Percentiles rank a stretch among this genome's conserved stretches.
phyloP scores from a whole-genome alignment of 1,139 yeast genomes.

The Ashbya aceris region DNA sequence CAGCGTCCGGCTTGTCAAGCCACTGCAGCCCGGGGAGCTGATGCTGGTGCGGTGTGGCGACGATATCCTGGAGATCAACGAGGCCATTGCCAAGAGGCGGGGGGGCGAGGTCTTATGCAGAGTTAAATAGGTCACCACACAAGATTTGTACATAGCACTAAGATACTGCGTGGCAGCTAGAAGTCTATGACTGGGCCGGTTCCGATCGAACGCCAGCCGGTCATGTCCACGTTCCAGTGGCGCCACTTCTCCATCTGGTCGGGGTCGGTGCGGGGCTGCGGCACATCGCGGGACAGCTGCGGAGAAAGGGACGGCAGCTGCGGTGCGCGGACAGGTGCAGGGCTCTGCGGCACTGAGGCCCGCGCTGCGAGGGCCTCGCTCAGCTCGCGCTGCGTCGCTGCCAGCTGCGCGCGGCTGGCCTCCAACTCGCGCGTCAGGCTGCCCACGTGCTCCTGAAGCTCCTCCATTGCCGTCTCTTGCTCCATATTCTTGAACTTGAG shows the following conservation, averaged over 20 bases:
- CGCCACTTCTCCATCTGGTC: conserved; percentile 50
- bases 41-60: conserved; percentile 50
- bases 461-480: conserved; percentile 36
- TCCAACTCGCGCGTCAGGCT: conserved; percentile 29
- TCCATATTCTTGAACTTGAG: conserved; percentile 41
- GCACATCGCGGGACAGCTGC: neutral
- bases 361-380: neutral
- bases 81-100: conserved; percentile 67
- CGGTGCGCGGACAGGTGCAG: neutral
- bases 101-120: conserved; percentile 81
- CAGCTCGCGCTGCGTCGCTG: conserved; percentile 17
- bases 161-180: conserved; percentile 19
- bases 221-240: conserved; percentile 83
- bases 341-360: neutral
- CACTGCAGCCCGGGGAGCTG: conserved; percentile 85
- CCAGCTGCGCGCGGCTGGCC: conserved; percentile 19
- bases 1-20: conserved; percentile 64
- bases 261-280: neutral
- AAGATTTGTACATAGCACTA: neutral
- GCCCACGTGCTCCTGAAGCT: conserved; percentile 26
- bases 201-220: conserved; percentile 62
- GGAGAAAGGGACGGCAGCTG: neutral
- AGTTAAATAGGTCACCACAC: conserved; percentile 37
- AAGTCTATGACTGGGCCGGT: conserved; percentile 49
- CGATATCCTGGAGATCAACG: conserved; percentile 65